Percentiles rank a stretch among this genome's conserved stretches.
phyloP scores from a whole-genome alignment of 2,329 filamentous ascomycete genomes.

The Alternaria sp. region DNA sequence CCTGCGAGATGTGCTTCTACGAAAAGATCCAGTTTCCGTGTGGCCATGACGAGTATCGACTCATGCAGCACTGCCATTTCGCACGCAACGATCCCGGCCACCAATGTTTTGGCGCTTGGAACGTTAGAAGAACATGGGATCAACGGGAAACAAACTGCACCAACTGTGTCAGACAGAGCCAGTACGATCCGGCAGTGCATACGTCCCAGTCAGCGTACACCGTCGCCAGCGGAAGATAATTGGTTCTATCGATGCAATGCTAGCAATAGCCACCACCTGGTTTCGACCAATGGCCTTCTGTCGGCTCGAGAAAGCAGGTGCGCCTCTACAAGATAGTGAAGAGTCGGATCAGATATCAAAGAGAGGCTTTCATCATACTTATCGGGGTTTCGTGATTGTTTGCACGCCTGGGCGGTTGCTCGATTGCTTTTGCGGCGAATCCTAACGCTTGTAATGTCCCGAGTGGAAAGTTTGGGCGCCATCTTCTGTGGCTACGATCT shows the following conservation, averaged over 20 bases:
- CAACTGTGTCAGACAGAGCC: not conserved
- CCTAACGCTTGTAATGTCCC: not conserved
- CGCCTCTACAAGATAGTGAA: too few relatives aligned
- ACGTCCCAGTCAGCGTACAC: not conserved
- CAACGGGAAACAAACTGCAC: slow-evolving; percentile 40
- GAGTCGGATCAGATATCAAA: not conserved
- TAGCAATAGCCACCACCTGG: not conserved
- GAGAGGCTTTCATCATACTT: not conserved
- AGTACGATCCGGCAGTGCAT: not conserved
- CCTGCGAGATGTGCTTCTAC: slow-evolving; percentile 68
- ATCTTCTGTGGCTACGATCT: not conserved
- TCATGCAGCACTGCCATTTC: slow-evolving; percentile 75
- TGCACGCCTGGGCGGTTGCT: not conserved
- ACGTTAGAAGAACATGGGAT: slow-evolving; percentile 65
- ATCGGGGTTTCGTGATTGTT: not conserved
- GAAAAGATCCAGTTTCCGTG: slow-evolving; percentile 73
- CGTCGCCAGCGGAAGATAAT: not conserved
- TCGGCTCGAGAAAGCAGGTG: not conserved
- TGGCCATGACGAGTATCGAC: slow-evolving; percentile 63
- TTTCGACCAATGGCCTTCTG: not conserved
- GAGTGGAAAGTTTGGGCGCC: not conserved
- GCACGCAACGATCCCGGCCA: slow-evolving; percentile 75
- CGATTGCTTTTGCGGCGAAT: not conserved
- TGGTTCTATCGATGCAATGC: not conserved
- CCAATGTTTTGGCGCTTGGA: slow-evolving; percentile 71